phyloP scores from a whole-genome alignment of 768 basidiomycete species.

The Gloeostereum incarnatum region DNA sequence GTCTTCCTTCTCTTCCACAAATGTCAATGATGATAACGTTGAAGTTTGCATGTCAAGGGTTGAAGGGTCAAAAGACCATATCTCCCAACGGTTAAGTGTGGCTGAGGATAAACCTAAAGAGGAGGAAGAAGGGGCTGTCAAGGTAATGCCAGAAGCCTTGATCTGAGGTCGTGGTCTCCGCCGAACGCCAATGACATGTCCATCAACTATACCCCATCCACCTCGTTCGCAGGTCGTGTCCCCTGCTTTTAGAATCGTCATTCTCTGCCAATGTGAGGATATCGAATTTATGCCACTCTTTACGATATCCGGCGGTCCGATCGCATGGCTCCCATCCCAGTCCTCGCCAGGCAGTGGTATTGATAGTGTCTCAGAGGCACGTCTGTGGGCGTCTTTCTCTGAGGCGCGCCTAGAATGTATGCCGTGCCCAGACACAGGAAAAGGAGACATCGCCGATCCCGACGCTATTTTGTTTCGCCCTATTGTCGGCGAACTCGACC shows the following conservation, averaged over 20 bases:
- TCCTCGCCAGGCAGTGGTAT: constrained; percentile 39
- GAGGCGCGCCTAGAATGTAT: constrained; percentile 65
- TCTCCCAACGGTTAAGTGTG: constrained; percentile 74
- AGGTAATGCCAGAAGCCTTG: constrained; percentile 12
- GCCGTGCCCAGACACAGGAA: constrained; percentile 77
- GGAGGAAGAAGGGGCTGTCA: constrained; percentile 5
- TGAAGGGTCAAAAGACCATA: constrained; percentile 68
- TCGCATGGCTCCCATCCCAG: constrained; percentile 16
- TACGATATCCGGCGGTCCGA: constrained; percentile 14
- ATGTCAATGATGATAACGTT: constrained; percentile 36
- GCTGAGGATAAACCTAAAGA: constrained; percentile 46
- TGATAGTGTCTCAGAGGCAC: constrained; percentile 34
- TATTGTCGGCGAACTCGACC: constrained; percentile 35
- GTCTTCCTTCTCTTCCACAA: constrained; percentile 8
- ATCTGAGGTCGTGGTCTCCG: constrained; percentile 43
- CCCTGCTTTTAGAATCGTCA: constrained; percentile 41
- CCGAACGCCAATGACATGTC: constrained; percentile 60
- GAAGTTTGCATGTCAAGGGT: constrained; percentile 38
- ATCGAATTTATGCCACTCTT: constrained; percentile 23
- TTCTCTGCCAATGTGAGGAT: constrained; percentile 46
- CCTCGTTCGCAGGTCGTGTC: constrained; percentile 67
- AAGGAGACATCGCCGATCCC: constrained; percentile 41
- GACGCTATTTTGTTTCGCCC: constrained; percentile 41
- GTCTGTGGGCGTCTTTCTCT: constrained; percentile 52
- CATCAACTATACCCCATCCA: constrained; percentile 58